Conservation (phyloP, 768 basidiomycete genomes). For the Termitomyces sp. region DNA sequence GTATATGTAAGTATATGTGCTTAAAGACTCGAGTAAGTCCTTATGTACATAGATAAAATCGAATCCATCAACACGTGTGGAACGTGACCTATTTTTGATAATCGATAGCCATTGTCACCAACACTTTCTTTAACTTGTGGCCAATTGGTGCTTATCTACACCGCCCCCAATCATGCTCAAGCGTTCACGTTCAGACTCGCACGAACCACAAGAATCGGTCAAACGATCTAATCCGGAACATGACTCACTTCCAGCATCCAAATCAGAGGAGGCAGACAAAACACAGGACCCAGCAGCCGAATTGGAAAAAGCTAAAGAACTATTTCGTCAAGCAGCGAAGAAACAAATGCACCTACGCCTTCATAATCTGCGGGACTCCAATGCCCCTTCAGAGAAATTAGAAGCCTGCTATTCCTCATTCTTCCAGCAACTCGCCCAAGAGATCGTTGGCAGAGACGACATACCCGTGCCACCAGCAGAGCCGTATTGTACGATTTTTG, state of each 20-base stretch:
- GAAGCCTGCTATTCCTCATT: not conserved
- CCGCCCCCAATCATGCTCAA: not conserved
- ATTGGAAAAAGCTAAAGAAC: not conserved
- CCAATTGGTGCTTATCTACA: no score
- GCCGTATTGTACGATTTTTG: not conserved
- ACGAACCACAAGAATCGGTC: not conserved
- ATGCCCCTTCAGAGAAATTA: not conserved
- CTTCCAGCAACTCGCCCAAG: not conserved
- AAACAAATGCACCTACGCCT: not conserved
- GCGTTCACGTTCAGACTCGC: not conserved
- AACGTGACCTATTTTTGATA: no score
- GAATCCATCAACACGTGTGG: no score
- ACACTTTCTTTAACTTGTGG: no score
- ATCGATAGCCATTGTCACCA: no score
- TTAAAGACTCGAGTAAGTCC: no score
- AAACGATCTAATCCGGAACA: not conserved
- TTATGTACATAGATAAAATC: no score
- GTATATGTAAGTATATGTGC: no score
- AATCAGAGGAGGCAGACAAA: not conserved
- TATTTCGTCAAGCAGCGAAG: not conserved
- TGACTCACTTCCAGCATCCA: not conserved
- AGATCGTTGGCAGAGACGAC: not conserved
- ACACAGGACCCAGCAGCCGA: not conserved
- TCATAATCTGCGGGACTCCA: not conserved
- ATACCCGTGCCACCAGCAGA: not conserved